Evolutionary conservation across 192 early-diverging fungal genomes (phyloP).

Genomic region (Chytriomyces sp.): DNA sequence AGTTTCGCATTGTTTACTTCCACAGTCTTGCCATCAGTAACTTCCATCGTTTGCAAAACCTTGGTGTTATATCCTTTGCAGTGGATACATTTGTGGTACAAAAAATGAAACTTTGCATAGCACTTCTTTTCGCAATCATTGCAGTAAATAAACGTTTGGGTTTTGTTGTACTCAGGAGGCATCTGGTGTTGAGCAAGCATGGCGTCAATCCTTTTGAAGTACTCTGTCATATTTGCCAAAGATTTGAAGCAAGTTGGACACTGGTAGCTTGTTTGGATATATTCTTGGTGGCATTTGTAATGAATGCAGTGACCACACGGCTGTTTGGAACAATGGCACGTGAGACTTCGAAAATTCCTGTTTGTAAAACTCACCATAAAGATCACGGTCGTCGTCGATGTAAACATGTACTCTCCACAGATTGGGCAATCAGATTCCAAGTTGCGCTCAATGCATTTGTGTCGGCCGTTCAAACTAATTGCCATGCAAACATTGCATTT

Average conservation of each 20-base stretch:
- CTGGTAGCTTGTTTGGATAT: constrained; percentile 89
- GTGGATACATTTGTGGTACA: constrained; percentile 91
- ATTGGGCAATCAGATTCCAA: constrained; percentile 94
- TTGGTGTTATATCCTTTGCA: constrained; percentile 94
- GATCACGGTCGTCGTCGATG: constrained; percentile 75
- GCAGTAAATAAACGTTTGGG: constrained; percentile 79
- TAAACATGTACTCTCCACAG: constrained; percentile 95
- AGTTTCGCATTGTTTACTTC: constrained; percentile 12
- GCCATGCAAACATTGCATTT: constrained; percentile 93
- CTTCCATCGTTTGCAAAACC: constrained; percentile 66
- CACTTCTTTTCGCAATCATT: constrained; percentile 94
- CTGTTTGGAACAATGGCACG: constrained; percentile 36
- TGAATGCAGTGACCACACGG: constrained; percentile 94
- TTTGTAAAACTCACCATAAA: constrained; percentile 71
- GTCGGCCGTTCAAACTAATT: constrained; percentile 69
- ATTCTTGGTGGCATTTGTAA: constrained; percentile 78
- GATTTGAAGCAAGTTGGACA: constrained; percentile 96
- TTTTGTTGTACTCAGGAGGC: constrained; percentile 86
- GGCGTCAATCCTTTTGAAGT: constrained; percentile 83
- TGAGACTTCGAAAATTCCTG: background rate
- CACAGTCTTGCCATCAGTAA: constrained; percentile 17
- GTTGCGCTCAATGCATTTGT: constrained; percentile 90
- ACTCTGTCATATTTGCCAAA: constrained; percentile 77
- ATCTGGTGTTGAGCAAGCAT: constrained; percentile 81
- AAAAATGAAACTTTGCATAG: constrained; percentile 85